Evolutionary conservation across 345 rosid species (phyloP), one percentile per base, ranked within the genome.

Genomic region (Salix udensis): DNA sequence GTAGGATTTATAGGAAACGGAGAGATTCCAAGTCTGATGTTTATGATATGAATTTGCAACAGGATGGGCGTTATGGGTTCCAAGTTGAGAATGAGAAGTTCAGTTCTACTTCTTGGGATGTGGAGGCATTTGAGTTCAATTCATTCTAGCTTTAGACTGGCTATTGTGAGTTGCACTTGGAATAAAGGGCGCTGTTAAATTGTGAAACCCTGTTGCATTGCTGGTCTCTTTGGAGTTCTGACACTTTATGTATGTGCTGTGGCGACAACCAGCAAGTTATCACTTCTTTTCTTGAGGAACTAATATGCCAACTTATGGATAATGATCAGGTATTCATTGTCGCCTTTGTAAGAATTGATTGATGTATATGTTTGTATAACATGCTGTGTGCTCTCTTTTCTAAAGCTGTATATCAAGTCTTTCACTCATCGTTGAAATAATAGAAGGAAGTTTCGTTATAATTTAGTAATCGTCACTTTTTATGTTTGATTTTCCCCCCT

Each of bases 41-140:
- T 76, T 78, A 74, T 72, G 88, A 87, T 73, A 76, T 87, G 88
- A 86, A 64, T 60, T 77, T 87, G 83, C 85, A 65, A 34, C 68
- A 37, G 36, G 87, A 85, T 78, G 88, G 88, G 13, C 81, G 72
- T 68, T 85, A 84, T 70, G 78, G 82, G 24, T 65, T 88, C 66
- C 73, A 73, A 64, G 37, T 55, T 34, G 67, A 68, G 40, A 72
- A 61, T 67, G 50, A 44, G 70, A 39, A 31, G 68, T 58, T 58
- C 19, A 13, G 14, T 18, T 36, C 42, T 76, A 4, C 6, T 58
- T 72, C 75, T 11, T 6, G 68, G 55, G 30, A 21, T n/a, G 13
- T 18, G 19, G 46, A 65, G 40, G 67, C 13, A 30, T 30, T 52
- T 68, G 60, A 53, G 37, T 53, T 53, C 60, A 12, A 53, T 7